Percentiles rank a stretch among this genome's conserved stretches.
Evolutionary conservation across 768 basidiomycete genomes (phyloP).

Genomic region (Lyophyllum decastes): DNA sequence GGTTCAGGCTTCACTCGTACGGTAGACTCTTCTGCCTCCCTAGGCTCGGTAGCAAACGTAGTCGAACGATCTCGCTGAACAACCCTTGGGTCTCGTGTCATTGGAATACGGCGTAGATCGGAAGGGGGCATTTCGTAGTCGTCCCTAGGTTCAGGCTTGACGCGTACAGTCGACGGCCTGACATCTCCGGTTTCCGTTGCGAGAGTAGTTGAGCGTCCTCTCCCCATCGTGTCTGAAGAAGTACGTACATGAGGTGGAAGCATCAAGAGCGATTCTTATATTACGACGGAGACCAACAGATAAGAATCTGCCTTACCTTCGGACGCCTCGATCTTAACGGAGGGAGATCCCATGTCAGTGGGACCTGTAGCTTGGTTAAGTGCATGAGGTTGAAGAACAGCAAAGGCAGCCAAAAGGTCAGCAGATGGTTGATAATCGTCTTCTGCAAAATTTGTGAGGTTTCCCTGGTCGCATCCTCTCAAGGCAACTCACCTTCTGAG

Average conservation of each 20-base stretch:
- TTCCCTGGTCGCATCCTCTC: neutral
- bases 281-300: no score
- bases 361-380: neutral
- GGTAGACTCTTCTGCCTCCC: neutral
- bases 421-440: slow-evolving; percentile 12
- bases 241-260: no score
- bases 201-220: slow-evolving; percentile 1
- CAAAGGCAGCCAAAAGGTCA: slow-evolving; percentile 14
- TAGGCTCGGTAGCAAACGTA: neutral
- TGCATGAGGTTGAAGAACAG: neutral
- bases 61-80: neutral
- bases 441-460: neutral
- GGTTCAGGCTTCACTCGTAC: slow-evolving; percentile 4
- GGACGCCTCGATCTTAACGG: neutral
- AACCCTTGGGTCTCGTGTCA: slow-evolving; percentile 4
- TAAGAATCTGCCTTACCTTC: neutral
- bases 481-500: neutral
- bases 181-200: neutral
- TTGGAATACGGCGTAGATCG: neutral
- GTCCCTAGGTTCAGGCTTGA: slow-evolving; percentile 14
- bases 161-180: neutral
- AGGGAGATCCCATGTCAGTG: neutral
- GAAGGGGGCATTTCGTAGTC: neutral
- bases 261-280: no score
- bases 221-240: neutral